These are phyloP conservation scores for Backusella luteola DNA, from an alignment of 192 early-diverging fungal genomes.

Conservation along the genomic window DNA sequence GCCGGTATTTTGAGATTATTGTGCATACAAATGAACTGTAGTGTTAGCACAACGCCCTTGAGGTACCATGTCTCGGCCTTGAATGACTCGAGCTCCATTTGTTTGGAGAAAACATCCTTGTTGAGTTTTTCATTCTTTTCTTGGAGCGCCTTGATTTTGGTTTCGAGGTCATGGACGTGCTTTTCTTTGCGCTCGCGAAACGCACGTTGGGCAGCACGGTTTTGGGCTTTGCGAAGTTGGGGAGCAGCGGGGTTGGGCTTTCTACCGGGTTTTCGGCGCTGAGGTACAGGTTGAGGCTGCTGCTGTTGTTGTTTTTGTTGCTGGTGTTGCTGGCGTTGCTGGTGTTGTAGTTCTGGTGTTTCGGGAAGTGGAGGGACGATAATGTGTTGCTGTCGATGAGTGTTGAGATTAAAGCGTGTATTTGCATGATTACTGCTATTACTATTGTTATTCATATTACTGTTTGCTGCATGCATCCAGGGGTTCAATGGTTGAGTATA, in stretches of 20 bases:
- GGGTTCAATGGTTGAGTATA: neutral
- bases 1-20: conserved; percentile 22
- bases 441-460: neutral
- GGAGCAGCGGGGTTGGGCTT: conserved; percentile 62
- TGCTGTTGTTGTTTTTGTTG: conserved; percentile 1
- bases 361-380: neutral
- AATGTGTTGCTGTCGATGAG: neutral
- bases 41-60: conserved; percentile 41
- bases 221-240: conserved; percentile 69
- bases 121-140: conserved; percentile 51
- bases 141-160: conserved; percentile 62
- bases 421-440: neutral
- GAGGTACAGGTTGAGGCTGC: neutral
- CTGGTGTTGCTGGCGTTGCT: neutral
- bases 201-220: conserved; percentile 85
- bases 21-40: conserved; percentile 40
- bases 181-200: conserved; percentile 85
- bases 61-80: conserved; percentile 46
- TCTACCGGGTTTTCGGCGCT: conserved; percentile 54
- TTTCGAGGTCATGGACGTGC: conserved; percentile 75
- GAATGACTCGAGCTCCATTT: conserved; percentile 36
- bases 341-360: neutral
- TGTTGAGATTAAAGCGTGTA: neutral
- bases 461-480: neutral
- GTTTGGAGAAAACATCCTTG: conserved; percentile 36